Percentiles rank a stretch among this genome's conserved stretches.
Evolutionary conservation across 768 basidiomycete genomes (phyloP).

Genomic region (Tubosaeta sp.): DNA sequence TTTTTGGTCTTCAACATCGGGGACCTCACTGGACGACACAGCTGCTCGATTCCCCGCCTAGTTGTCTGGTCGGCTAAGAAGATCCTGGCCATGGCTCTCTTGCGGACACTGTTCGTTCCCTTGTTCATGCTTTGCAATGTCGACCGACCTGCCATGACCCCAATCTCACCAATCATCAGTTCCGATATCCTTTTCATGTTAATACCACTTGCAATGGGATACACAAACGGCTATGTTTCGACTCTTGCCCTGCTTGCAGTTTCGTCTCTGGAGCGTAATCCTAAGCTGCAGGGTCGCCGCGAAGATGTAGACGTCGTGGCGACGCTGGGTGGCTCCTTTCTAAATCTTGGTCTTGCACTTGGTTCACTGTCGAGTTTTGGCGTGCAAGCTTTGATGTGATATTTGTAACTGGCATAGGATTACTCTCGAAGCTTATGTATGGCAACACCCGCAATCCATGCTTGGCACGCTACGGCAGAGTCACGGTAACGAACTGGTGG

Average conservation of each 20-base stretch:
- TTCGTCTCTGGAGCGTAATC: conserved; percentile 77
- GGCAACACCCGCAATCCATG: not conserved
- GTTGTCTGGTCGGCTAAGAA: conserved; percentile 65
- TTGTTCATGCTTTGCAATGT: conserved; percentile 89
- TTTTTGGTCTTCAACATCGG: conserved; percentile 74
- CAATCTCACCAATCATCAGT: conserved; percentile 47
- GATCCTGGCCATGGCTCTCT: conserved; percentile 58
- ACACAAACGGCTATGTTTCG: conserved; percentile 77
- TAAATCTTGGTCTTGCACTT: conserved; percentile 68
- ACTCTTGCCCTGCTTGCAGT: conserved; percentile 80
- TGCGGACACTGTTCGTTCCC: conserved; percentile 80
- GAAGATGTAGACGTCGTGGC: conserved; percentile 87
- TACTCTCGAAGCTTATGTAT: too few species aligned
- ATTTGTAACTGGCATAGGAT: conserved; percentile 4
- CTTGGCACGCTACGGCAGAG: not conserved
- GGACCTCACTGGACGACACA: conserved; percentile 65
- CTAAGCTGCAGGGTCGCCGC: conserved; percentile 56
- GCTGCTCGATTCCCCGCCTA: conserved; percentile 61
- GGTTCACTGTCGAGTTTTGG: conserved; percentile 83
- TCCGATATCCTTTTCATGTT: conserved; percentile 76
- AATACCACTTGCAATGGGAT: conserved; percentile 66
- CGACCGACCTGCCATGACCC: conserved; percentile 39
- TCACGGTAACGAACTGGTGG: too few species aligned
- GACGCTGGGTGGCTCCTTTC: conserved; percentile 71
- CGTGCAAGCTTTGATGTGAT: conserved; percentile 63